A percentile compares a stretch with the other conserved stretches of the same genome.
Evolutionary conservation across 345 rosid genomes (phyloP).

Genomic region (Populus pruinosa): DNA sequence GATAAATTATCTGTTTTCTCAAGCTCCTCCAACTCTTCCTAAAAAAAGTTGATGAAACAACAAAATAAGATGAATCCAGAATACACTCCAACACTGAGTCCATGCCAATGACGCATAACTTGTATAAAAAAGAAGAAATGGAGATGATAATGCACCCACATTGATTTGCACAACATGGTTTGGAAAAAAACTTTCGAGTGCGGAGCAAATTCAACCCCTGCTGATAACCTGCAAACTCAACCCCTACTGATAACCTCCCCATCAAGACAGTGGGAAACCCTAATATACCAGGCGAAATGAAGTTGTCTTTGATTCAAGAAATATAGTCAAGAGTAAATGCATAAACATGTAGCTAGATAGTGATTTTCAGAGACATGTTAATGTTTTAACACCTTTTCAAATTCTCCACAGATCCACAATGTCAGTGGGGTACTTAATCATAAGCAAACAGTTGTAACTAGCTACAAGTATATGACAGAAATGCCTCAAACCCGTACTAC

Average conservation of each 20-base stretch:
- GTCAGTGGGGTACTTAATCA: not conserved
- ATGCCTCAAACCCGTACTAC: not conserved
- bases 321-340: not conserved
- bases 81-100: not conserved
- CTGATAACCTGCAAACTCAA: not conserved
- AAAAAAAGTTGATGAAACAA: conserved; percentile 18
- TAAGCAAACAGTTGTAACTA: not conserved
- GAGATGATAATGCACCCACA: not conserved
- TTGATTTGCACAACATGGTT: not conserved
- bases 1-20: conserved; percentile 43
- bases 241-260: not conserved
- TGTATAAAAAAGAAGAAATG: not conserved
- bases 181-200: not conserved
- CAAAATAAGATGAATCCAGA: not conserved
- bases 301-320: not conserved
- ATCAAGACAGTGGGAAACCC: not conserved
- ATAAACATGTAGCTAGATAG: not conserved
- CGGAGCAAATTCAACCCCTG: not conserved
- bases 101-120: conserved; percentile 1
- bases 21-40: conserved; percentile 63
- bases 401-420: not conserved
- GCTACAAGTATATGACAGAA: not conserved
- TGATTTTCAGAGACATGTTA: not conserved
- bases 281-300: not conserved
- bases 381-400: not conserved